A percentile compares a stretch with the other conserved stretches of the same genome.
Conservation (phyloP, 768 basidiomycete species). For the Sutorius australiensis region DNA sequence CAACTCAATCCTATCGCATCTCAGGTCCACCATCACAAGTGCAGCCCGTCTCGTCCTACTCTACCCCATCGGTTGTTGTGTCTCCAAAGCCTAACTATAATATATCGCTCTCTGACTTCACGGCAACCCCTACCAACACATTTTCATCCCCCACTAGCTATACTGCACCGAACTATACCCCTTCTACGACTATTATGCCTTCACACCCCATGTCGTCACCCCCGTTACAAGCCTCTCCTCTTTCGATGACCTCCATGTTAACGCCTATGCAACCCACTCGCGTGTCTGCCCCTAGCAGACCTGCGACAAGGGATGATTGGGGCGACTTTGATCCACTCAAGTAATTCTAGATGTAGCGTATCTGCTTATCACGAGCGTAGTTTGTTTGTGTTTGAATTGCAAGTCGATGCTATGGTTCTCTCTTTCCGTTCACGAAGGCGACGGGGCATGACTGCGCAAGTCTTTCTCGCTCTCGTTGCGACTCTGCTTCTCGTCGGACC, state of each 20-base stretch:
- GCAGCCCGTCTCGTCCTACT: constrained; percentile 12
- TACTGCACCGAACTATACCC: constrained; percentile 11
- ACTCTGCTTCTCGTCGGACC: constrained; percentile 20
- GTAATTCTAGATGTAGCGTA: constrained; percentile 15
- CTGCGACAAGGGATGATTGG: constrained; percentile 64
- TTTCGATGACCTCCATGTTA: constrained; percentile 50
- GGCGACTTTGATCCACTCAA: constrained; percentile 73
- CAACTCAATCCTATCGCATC: constrained; percentile 16
- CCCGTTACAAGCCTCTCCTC: constrained; percentile 28
- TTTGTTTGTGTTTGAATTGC: constrained; percentile 27
- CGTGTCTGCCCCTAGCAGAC: constrained; percentile 38
- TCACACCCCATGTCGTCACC: constrained; percentile 28
- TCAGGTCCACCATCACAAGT: constrained; percentile 22
- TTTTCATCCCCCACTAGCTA: constrained; percentile 13
- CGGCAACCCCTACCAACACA: constrained; percentile 16
- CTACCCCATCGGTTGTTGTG: constrained; percentile 7
- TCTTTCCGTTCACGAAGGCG: not conserved
- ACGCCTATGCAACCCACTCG: constrained; percentile 56
- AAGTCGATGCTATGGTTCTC: not conserved
- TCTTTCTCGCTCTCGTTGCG: constrained; percentile 9
- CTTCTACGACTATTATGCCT: constrained; percentile 19
- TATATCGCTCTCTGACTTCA: constrained; percentile 39
- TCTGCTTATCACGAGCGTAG: not conserved
- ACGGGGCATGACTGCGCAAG: not conserved
- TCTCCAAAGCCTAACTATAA: constrained; percentile 58